Evolutionary conservation across 2,329 filamentous ascomycete species (phyloP), one percentile per base, ranked within the genome.

Genomic region (Pseudocercospora fuligena): DNA sequence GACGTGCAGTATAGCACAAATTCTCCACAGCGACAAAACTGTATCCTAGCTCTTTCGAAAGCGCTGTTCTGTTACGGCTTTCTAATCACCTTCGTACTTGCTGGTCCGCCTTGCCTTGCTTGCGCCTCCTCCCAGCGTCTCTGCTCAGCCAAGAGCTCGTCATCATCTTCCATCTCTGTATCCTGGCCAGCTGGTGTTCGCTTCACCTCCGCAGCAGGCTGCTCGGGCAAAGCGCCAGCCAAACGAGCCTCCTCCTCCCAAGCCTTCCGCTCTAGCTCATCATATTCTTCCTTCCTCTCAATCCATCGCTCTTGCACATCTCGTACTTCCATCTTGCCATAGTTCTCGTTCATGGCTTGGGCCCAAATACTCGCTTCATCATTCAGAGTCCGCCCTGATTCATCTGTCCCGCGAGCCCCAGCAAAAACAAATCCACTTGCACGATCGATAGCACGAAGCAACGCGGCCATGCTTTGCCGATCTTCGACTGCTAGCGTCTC

Each of bases 231-330:
- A 16, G 75, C 73, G 14, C 73, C 76, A 40, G 70, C 74, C 66
- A 70, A 79, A 73, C 86, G 72, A 16, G 87, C 88, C 79, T 96
- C 91, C 73, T 91, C 89, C 74, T 94, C 92, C 82, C 90, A 89
- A 63, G 90, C 87, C 75, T 88, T 87, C 66, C 85, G 83, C 83
- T 98, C 95, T 67, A 89, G 82, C 72, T 90, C 89, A 78, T 99
- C 95, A 75, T 92, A 93, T 70, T 91, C 92, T 16, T 94, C 94
- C 77, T 94, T 95, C 47, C 90, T 86, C 80, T 98, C 94, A 33
- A 99, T 82, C 95, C 95, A 99, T 68, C 95, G 86, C 82, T 99
- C 95, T 80, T 99, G 95, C 69, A 98, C 90, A 79, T 99, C 94
- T 66, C 90, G 85, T 9, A 93, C 89, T 73, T 96, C 93, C 85